Evolutionary conservation across 2,329 filamentous ascomycete genomes (phyloP).

Genomic region (Proliferodiscus dingleyae): DNA sequence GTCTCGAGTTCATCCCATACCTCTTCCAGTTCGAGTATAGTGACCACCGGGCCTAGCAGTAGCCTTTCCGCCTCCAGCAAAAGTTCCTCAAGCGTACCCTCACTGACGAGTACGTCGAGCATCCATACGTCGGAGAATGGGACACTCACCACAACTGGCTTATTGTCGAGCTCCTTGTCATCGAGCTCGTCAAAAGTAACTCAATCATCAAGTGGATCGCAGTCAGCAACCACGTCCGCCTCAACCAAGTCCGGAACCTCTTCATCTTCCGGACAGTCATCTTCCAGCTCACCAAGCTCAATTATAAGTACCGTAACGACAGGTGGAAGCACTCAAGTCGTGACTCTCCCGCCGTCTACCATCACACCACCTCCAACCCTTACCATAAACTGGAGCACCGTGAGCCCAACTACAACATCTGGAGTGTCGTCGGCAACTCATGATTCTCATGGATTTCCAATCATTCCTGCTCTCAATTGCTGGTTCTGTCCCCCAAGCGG

Average conservation of each 20-base stretch:
- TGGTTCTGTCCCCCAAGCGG: not conserved
- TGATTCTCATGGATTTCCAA: not conserved
- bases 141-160: too few relatives aligned
- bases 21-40: too few relatives aligned
- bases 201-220: too few relatives aligned
- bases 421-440: not conserved
- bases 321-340: not conserved
- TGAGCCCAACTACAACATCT: not conserved
- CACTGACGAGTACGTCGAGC: too few relatives aligned
- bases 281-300: not conserved
- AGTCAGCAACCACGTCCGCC: too few relatives aligned
- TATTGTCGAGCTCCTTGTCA: too few relatives aligned
- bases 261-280: not conserved
- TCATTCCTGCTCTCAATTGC: not conserved
- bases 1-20: too few relatives aligned
- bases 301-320: not conserved
- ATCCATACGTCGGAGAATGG: too few relatives aligned
- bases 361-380: not conserved
- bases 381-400: not conserved
- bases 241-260: not conserved
- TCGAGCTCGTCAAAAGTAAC: too few relatives aligned
- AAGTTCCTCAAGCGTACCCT: too few relatives aligned
- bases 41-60: too few relatives aligned
- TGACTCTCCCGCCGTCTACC: not conserved
- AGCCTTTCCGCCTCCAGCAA: too few relatives aligned